Evolutionary conservation across 768 basidiomycete genomes (phyloP).

Genomic region (Trametes gibbosa): DNA sequence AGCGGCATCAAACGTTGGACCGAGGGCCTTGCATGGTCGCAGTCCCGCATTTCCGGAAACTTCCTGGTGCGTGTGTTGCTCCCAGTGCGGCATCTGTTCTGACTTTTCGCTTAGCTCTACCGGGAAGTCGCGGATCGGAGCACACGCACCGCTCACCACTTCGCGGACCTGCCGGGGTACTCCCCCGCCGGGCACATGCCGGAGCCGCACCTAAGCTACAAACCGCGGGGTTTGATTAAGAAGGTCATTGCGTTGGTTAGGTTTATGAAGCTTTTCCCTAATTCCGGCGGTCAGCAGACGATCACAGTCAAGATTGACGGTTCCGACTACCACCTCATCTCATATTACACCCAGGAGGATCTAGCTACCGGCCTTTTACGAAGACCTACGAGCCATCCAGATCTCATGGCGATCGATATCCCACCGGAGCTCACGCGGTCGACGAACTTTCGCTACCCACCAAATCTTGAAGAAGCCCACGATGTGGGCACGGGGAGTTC

Average conservation of each 20-base stretch:
- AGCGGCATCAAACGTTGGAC: constrained; percentile 90
- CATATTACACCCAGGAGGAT: constrained; percentile 82
- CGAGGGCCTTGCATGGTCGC: constrained; percentile 75
- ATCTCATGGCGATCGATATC: constrained; percentile 72
- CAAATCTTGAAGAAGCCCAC: constrained; percentile 62
- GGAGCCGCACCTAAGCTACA: constrained; percentile 26
- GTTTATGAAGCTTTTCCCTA: neutral
- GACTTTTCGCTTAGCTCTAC: constrained; percentile 55
- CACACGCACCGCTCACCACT: constrained; percentile 41
- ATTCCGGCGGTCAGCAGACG: constrained; percentile 47
- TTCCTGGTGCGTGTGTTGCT: constrained; percentile 57
- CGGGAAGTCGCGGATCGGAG: constrained; percentile 74
- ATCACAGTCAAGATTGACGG: constrained; percentile 80
- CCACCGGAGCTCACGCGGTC: constrained; percentile 74
- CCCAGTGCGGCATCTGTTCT: neutral
- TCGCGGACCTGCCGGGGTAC: constrained; percentile 17
- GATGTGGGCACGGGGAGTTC: constrained; percentile 54
- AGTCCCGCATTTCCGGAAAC: constrained; percentile 81
- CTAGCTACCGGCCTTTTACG: constrained; percentile 66
- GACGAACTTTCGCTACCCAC: constrained; percentile 82
- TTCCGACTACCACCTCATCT: constrained; percentile 78
- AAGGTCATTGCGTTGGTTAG: constrained; percentile 48
- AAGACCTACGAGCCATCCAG: constrained; percentile 64
- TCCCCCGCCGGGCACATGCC: constrained; percentile 11
- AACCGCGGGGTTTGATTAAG: constrained; percentile 70